Conservation (phyloP, 352 stramenopile species). For the Chrysophaeum taylorii region DNA sequence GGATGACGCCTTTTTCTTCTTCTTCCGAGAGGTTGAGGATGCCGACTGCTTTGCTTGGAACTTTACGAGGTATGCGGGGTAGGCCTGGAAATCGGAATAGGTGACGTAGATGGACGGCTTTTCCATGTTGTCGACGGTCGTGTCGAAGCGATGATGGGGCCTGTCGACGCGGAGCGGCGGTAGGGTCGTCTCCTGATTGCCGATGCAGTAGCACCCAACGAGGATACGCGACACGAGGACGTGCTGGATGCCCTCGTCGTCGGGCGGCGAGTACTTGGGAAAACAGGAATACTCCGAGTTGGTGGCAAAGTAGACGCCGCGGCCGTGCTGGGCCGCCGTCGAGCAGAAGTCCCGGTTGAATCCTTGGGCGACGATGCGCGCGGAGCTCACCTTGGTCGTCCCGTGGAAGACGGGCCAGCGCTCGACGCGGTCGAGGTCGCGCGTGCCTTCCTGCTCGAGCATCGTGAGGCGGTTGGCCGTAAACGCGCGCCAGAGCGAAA, state of each 20-base stretch:
- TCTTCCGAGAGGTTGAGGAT: too few relatives aligned
- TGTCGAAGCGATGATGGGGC: not conserved
- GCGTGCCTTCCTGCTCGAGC: not conserved
- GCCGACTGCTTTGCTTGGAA: too few relatives aligned
- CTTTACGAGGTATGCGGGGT: conserved; percentile 1
- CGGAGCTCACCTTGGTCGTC: not conserved
- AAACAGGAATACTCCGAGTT: conserved; percentile 8
- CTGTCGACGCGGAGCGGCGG: conserved; percentile 4
- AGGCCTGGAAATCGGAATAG: not conserved
- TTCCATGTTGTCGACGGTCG: not conserved
- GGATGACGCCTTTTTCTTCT: too few relatives aligned
- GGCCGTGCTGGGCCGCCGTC: conserved; percentile 9
- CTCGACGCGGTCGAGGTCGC: not conserved
- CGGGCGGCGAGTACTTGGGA: conserved; percentile 7
- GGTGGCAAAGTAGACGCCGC: conserved; percentile 20
- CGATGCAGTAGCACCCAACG: conserved; percentile 17
- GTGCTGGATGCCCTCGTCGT: conserved; percentile 9
- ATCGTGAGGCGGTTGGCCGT: not conserved
- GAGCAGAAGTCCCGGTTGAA: conserved; percentile 12
- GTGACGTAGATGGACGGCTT: conserved; percentile 10
- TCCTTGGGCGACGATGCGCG: conserved; percentile 11
- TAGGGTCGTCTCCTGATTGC: not conserved
- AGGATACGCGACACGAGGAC: conserved; percentile 16
- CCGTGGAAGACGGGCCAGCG: conserved; percentile 1
- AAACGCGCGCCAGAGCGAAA: not conserved